Evolutionary conservation across 306 rosid genomes (phyloP), one percentile per base, ranked within the genome.

Genomic region (Sindora glabra): DNA sequence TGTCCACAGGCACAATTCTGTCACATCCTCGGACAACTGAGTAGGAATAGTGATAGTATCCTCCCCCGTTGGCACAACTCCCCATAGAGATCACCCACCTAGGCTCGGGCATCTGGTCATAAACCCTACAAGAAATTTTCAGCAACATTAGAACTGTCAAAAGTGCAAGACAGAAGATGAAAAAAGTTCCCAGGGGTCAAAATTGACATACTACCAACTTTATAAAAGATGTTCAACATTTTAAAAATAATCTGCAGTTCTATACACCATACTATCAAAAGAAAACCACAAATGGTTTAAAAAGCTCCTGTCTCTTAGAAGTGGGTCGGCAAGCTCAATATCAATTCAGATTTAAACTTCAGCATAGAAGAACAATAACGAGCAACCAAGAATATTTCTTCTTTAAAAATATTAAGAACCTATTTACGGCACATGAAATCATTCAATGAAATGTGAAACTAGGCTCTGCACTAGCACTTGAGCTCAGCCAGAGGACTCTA

Each of bases 41-140:
- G 78, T 89, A 89, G 0, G 99, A 94, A 74, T 94, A 94, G 74
- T 94, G 99, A 66, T 94, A 94, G 81, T 94, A 94, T 64, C 99
- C 99, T 61, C 99, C 99, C 5, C 99, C 99, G 41, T 94, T 94
- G 59, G 99, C 99, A 53, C 99, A 94, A 72, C 99, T 94, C 73
- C 99, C 99, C 99, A 94, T 94, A 7, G 99, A 94, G 77, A 94
- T 70, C 8, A 94, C 95, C 99, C 99, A 94, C 70, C 95, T 74
- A 7, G 99, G 99, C 56, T 94, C 99, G 1, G 99, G 99, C 99
- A 94, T 94, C 75, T 94, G 97, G 68, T 94, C 99, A 74, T 94
- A 94, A 62, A 94, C 99, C 94, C 97, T 94, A 84, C 59, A 77
- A 47, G 15, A 64, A 6, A 16, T 12, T 51, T 62, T 56, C 74